Evolutionary conservation across 108 stramenopile genomes (phyloP), one percentile per base, ranked within the genome.

Genomic region (Cyclotella distinguenda): DNA sequence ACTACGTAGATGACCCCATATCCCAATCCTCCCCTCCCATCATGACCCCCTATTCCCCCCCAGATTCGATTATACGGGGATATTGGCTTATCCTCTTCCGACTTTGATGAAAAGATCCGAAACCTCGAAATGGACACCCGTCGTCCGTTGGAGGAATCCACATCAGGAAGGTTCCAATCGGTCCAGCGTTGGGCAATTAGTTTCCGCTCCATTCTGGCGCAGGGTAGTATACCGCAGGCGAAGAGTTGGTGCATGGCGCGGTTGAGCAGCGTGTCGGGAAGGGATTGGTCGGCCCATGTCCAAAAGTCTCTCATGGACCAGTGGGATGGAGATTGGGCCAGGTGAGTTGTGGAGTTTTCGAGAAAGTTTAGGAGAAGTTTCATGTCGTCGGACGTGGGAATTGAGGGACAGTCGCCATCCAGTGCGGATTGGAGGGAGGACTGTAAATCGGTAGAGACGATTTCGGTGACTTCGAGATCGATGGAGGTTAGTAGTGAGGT

Each of bases 1-100:
- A 93, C 73, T 50, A 87, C 87, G 50, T 90, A 93, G 60, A 90
- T 66, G 27, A 90, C 73, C n/a, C 92, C 92, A 52, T 74, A 60
- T 5, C 92, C 89, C 21, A 83, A 44, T 3, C 84, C 92, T 46
- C 89, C 92, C 46, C 75, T 68, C 9, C 86, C 86, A 63, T 93
- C 92, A 40, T 82, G 66, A 1, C 87, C 87, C 52, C 88, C 92
- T 26, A 93, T 70, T 9, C 92, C 92, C 32, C 92, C 92, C 74
- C 87, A 93, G 19, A 48, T 56, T 34, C 22, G 44, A 31, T 72
- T 67, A 5, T 18, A 36, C 1, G 18, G 15, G 32, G n/a, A n/a
- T n/a, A n/a, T n/a, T n/a, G n/a, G n/a, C n/a, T n/a, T n/a, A n/a
- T n/a, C n/a, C n/a, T n/a, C n/a, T n/a, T n/a, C n/a, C n/a, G n/a